Conservation (phyloP, 495 filamentous ascomycete genomes). For the Corynascus novoguineensis region DNA sequence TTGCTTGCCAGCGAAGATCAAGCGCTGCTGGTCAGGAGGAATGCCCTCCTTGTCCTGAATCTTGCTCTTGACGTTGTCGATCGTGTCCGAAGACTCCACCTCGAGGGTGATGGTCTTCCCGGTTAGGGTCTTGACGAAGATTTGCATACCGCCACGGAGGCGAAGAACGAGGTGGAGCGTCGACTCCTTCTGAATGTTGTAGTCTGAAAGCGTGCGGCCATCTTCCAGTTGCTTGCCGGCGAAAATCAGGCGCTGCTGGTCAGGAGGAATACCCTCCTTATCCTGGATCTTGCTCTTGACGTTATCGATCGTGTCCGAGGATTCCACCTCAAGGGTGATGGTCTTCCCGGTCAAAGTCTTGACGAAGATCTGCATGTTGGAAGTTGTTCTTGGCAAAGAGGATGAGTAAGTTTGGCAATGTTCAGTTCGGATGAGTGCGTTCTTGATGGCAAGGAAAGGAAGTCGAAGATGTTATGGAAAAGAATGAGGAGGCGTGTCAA, state of each 20-base stretch:
- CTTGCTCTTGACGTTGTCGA: conserved; percentile 87
- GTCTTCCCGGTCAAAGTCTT: conserved; percentile 99
- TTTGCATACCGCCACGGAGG: conserved; percentile 98
- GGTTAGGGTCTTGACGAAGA: conserved; percentile 85
- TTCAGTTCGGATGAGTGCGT: background rate
- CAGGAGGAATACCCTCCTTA: conserved; percentile 97
- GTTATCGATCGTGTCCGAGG: conserved; percentile 96
- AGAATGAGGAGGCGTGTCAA: conserved; percentile 7
- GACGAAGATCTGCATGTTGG: conserved; percentile 93
- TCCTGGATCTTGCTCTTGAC: conserved; percentile 99
- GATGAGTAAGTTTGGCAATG: conserved; percentile 18
- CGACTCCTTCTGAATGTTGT: conserved; percentile 98
- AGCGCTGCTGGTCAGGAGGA: conserved; percentile 86
- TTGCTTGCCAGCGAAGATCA: conserved; percentile 97
- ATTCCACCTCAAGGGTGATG: conserved; percentile 99
- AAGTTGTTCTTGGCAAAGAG: conserved; percentile 13
- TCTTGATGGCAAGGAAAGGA: conserved; percentile 28
- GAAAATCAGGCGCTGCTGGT: conserved; percentile 98
- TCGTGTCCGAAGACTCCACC: conserved; percentile 92
- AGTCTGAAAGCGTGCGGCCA: conserved; percentile 91
- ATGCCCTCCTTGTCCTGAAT: conserved; percentile 93
- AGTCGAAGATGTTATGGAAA: conserved; percentile 10
- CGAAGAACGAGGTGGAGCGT: conserved; percentile 94
- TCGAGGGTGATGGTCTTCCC: conserved; percentile 98
- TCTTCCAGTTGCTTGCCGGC: conserved; percentile 98